phyloP scores from a whole-genome alignment of 2,329 filamentous ascomycete genomes.

The Colletotrichum costaricense region DNA sequence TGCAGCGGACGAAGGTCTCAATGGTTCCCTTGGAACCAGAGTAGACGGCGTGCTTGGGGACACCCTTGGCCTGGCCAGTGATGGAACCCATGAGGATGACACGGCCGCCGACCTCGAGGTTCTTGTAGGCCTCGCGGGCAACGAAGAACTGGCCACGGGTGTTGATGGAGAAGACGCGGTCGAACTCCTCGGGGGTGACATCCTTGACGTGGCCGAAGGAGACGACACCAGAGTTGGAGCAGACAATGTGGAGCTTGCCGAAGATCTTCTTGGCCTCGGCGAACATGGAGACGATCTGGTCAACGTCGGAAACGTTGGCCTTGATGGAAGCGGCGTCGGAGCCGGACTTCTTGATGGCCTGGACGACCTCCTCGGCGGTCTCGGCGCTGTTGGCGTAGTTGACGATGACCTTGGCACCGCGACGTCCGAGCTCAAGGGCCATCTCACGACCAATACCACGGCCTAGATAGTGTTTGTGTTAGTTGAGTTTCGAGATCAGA shows the following conservation, averaged over 20 bases:
- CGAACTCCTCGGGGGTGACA: constrained; percentile 76
- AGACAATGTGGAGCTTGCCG: constrained; percentile 76
- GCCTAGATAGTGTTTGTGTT: constrained; percentile 44
- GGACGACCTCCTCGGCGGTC: constrained; percentile 64
- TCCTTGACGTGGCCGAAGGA: constrained; percentile 76
- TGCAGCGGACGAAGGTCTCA: constrained; percentile 80
- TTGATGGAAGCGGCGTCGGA: constrained; percentile 72
- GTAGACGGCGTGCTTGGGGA: constrained; percentile 79
- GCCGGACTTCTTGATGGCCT: constrained; percentile 66
- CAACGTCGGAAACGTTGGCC: constrained; percentile 75
- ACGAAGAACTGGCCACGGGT: constrained; percentile 79
- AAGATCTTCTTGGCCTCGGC: constrained; percentile 71
- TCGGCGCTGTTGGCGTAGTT: constrained; percentile 69
- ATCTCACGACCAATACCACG: constrained; percentile 71
- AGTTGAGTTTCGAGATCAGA: not conserved
- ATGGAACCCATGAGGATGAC: constrained; percentile 81
- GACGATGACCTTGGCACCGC: constrained; percentile 68
- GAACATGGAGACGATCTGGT: constrained; percentile 73
- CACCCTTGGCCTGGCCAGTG: constrained; percentile 73
- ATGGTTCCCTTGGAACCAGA: constrained; percentile 81
- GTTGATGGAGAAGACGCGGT: constrained; percentile 77
- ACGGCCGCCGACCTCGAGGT: constrained; percentile 75
- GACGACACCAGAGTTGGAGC: constrained; percentile 77
- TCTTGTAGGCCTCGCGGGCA: constrained; percentile 76
- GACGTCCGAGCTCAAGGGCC: constrained; percentile 66